Evolutionary conservation across 2,329 filamentous ascomycete genomes (phyloP).

Genomic region (Trematosphaeria pertusa): DNA sequence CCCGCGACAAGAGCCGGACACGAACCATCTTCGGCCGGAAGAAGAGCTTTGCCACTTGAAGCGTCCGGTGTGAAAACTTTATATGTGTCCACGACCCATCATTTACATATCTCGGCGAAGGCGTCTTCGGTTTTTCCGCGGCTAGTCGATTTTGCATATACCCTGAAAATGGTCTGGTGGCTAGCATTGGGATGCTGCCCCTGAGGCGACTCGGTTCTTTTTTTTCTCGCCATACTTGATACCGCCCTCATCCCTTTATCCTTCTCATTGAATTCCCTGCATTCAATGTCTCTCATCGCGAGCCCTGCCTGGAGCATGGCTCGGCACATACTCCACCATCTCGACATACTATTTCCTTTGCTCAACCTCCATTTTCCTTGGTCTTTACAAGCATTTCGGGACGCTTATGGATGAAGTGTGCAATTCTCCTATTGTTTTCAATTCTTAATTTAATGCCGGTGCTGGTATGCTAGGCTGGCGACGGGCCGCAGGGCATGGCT

Average conservation of each 20-base stretch:
- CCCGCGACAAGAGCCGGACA: conserved; percentile 77
- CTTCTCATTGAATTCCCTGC: conserved; percentile 17
- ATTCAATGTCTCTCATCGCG: conserved; percentile 23
- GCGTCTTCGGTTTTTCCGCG: conserved; percentile 36
- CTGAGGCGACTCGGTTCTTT: conserved; percentile 8
- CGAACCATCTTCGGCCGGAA: conserved; percentile 75
- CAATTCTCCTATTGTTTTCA: neutral
- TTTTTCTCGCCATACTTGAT: conserved; percentile 7
- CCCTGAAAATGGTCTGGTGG: conserved; percentile 17
- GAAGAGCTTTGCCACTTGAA: conserved; percentile 47
- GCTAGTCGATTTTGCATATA: conserved; percentile 39
- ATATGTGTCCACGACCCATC: conserved; percentile 44
- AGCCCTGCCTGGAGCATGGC: conserved; percentile 39
- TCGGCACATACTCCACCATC: conserved; percentile 13
- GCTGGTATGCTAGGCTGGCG: too few species aligned
- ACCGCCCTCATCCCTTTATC: conserved; percentile 8
- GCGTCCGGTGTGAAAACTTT: conserved; percentile 22
- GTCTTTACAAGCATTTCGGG: too few species aligned
- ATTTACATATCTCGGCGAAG: conserved; percentile 37
- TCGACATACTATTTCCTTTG: neutral
- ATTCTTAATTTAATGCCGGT: neutral
- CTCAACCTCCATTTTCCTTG: neutral
- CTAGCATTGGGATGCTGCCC: conserved; percentile 7
- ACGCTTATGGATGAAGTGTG: neutral
- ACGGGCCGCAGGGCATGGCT: too few species aligned